Base-by-base conservation (phyloP, 1,139 yeast species). In the Diutina ranongensis region DNA sequence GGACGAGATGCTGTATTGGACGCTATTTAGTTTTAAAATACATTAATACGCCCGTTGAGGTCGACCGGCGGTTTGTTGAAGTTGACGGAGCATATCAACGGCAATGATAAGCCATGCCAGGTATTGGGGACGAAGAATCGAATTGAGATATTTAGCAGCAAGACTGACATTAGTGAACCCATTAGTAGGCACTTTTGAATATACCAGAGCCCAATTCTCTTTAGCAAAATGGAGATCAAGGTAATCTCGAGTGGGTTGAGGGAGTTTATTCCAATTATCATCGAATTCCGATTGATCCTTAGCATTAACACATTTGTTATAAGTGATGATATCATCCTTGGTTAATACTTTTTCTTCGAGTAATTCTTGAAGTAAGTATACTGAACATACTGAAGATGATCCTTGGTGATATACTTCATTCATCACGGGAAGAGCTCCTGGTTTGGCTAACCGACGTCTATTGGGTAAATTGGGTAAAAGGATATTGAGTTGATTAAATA, bases 1-100 rank as follows among this genome's bases (percentile, higher is more conserved):
- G 80, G 82, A 9, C 64, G 83, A 50, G 61, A 69, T 35, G 65
- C 68, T 9, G 75, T 76, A 8, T 63, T 80, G 50, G 65, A 67
- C 35, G 52, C 64, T 19, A 52, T 69, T 44, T 69, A 55, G 20
- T 32, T n/a, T n/a, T n/a, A n/a, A n/a, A n/a, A n/a, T n/a, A n/a
- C n/a, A n/a, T n/a, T n/a, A n/a, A n/a, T n/a, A n/a, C n/a, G n/a
- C n/a, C n/a, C n/a, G 28, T 25, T 7, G 28, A 25, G 28, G 28
- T 25, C 9, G 10, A 10, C 9, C 28, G 28, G 28, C 10, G 28
- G 28, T 25, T 25, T n/a, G 28, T 25, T 25, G 28, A 10, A 25
- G 28, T 25, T 25, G 28, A 7, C 28, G 34, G 13, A 31, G 13
- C 34, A 31, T 31, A 10, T 9, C 13, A 12, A 31, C 13, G 13